phyloP scores from a whole-genome alignment of 139 green algal genomes.

The Edaphochlamys debaryana region DNA sequence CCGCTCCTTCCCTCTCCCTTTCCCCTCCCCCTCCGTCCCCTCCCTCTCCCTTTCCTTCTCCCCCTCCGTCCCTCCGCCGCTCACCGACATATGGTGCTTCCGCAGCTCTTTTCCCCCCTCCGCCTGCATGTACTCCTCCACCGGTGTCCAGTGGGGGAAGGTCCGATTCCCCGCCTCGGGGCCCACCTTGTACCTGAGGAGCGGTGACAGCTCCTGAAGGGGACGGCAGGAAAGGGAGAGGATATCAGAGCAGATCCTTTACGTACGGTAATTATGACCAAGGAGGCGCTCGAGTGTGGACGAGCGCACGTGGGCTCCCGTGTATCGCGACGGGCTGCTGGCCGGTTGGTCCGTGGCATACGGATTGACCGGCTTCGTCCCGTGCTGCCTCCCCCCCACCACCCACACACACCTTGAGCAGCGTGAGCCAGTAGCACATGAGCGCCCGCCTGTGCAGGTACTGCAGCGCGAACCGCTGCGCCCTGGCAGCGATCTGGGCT shows the following conservation, averaged over 20 bases:
- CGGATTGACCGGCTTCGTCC: too few species aligned
- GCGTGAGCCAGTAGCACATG: slow-evolving; percentile 44
- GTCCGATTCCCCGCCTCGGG: background rate
- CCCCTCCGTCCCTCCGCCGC: background rate
- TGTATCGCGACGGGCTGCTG: too few species aligned
- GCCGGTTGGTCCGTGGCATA: too few species aligned
- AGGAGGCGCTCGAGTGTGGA: too few species aligned
- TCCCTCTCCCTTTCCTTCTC: background rate
- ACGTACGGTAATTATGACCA: too few species aligned
- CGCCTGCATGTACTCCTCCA: background rate
- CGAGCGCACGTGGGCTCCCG: too few species aligned
- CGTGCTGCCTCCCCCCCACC: background rate
- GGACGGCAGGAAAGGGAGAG: background rate
- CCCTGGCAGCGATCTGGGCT: background rate
- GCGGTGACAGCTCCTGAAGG: background rate
- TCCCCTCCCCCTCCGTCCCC: background rate
- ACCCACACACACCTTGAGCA: slow-evolving; percentile 2
- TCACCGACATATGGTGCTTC: background rate
- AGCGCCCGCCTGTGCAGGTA: slow-evolving; percentile 44
- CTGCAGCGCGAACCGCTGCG: slow-evolving; percentile 10
- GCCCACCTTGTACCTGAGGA: slow-evolving; percentile 7
- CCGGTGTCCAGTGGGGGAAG: background rate
- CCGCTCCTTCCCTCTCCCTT: too few species aligned
- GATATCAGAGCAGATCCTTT: background rate
- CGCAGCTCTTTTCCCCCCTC: background rate